Conservation (phyloP, 208 protist genomes). For the Trichomonas gallinae region DNA sequence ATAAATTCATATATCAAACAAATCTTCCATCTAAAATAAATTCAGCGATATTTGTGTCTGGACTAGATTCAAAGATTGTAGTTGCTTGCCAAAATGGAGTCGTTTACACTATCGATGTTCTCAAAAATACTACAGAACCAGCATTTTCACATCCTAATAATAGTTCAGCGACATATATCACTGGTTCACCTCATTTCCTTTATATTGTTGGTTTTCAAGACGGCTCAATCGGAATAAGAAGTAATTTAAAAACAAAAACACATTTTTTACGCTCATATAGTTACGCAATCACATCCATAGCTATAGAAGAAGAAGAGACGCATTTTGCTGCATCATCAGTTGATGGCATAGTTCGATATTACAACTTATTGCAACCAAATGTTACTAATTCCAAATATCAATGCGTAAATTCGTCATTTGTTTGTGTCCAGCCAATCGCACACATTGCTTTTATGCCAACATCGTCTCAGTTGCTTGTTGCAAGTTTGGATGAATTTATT, state of each 20-base stretch:
- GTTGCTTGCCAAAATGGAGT: not conserved
- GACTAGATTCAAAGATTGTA: not conserved
- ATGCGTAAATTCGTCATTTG: not conserved
- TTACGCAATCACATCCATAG: not conserved
- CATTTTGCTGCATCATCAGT: not conserved
- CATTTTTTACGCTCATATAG: not conserved
- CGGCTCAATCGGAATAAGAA: not conserved
- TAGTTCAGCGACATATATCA: not conserved
- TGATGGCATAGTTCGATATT: not conserved
- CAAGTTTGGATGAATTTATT: not conserved
- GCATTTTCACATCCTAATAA: not conserved
- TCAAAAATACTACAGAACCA: not conserved
- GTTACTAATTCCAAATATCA: not conserved
- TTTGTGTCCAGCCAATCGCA: not conserved
- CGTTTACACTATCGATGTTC: not conserved
- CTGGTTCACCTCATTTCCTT: not conserved
- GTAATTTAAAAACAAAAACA: not conserved
- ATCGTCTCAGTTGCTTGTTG: not conserved
- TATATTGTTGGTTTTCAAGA: not conserved
- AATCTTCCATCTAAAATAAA: not conserved
- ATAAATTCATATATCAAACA: not conserved
- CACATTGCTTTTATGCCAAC: not conserved
- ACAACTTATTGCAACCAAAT: not conserved
- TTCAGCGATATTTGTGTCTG: not conserved
- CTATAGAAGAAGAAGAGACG: not conserved